Percentiles rank a stretch among this genome's conserved stretches.
Conservation (phyloP, 768 basidiomycete species). For the Xerocomellus dryophilus region DNA sequence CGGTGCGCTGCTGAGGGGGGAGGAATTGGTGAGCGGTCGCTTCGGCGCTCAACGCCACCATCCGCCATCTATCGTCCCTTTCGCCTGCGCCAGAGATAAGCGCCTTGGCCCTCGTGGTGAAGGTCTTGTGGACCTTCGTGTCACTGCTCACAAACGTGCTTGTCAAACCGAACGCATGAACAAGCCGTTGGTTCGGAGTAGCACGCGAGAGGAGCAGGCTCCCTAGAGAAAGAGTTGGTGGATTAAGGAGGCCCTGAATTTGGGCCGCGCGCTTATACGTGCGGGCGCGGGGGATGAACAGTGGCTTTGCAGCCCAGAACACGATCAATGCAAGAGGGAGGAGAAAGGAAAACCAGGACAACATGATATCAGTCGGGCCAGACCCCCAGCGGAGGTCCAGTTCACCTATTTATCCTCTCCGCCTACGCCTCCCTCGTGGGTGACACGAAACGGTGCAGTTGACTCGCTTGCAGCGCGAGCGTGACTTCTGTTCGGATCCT, state of each 20-base stretch:
- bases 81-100: conserved; percentile 14
- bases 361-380: conserved; percentile 1
- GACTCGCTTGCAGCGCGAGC: not conserved
- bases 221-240: conserved; percentile 7
- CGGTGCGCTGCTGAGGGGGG: not conserved
- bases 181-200: conserved; percentile 21
- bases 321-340: not conserved
- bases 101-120: conserved; percentile 22
- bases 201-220: conserved; percentile 21
- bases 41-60: conserved; percentile 15
- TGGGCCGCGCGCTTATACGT: conserved; percentile 4
- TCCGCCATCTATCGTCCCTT: conserved; percentile 12
- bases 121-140: conserved; percentile 25
- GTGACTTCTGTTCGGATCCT: not conserved
- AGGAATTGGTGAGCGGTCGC: conserved; percentile 15
- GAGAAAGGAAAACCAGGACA: not conserved
- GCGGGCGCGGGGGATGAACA: conserved; percentile 1
- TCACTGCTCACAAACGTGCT: conserved; percentile 53
- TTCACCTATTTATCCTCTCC: conserved; percentile 9
- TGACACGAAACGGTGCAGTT: not conserved
- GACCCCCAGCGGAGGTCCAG: not conserved
- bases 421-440: not conserved
- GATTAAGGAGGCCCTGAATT: conserved; percentile 16
- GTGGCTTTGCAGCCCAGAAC: not conserved
- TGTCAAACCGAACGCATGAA: conserved; percentile 31